phyloP scores from a whole-genome alignment of 2,329 filamentous ascomycete species.

The Pseudocercospora vitis region DNA sequence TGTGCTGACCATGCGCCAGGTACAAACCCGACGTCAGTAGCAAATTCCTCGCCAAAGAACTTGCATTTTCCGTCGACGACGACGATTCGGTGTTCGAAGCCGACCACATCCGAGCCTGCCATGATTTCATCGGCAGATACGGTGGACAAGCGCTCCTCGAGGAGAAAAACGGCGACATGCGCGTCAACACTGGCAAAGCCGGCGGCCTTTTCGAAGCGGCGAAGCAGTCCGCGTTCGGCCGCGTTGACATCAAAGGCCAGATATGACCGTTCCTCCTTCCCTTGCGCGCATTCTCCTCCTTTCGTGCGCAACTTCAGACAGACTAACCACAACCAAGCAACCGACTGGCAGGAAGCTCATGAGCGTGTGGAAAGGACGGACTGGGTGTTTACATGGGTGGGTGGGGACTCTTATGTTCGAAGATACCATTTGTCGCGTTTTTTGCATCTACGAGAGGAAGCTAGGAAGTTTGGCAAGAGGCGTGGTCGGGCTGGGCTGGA shows the following conservation, averaged over 20 bases:
- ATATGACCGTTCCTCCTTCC: slow-evolving; percentile 55
- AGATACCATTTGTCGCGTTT: background rate
- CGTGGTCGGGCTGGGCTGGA: no score
- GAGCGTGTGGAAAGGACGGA: no score
- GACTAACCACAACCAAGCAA: background rate
- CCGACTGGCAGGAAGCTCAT: no score
- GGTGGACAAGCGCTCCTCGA: slow-evolving; percentile 74
- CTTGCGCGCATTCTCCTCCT: background rate
- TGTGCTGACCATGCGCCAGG: slow-evolving; percentile 59
- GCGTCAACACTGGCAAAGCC: slow-evolving; percentile 73
- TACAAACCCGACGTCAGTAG: slow-evolving; percentile 90
- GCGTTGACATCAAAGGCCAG: slow-evolving; percentile 96
- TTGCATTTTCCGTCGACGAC: slow-evolving; percentile 89
- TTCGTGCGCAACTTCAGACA: slow-evolving; percentile 1
- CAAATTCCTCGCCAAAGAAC: slow-evolving; percentile 90
- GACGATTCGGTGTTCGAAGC: slow-evolving; percentile 49
- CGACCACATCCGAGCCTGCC: slow-evolving; percentile 52
- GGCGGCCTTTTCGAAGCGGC: slow-evolving; percentile 71
- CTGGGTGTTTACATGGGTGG: background rate
- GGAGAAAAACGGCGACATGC: slow-evolving; percentile 65
- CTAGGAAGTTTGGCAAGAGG: no score
- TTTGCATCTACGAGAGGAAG: background rate
- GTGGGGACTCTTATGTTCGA: background rate
- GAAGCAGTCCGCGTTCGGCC: slow-evolving; percentile 72
- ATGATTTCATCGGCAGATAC: slow-evolving; percentile 84